Conservation (phyloP, 2,329 filamentous ascomycete genomes). For the Monosporascus sp. region DNA sequence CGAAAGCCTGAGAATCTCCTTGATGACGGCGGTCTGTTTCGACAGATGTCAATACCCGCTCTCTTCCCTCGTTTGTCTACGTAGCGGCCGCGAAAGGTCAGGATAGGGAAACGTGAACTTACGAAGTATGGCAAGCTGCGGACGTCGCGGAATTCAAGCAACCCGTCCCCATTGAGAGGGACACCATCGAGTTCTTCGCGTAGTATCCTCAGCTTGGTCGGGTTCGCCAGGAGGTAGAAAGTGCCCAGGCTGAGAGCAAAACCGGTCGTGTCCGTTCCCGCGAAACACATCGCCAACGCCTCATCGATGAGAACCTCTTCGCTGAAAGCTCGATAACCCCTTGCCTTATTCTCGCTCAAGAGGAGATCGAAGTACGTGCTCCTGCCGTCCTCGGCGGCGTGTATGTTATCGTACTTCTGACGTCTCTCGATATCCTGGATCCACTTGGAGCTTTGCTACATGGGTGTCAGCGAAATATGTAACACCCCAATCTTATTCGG, state of each 20-base stretch:
- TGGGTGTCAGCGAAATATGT: background rate
- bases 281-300: background rate
- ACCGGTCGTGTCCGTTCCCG: background rate
- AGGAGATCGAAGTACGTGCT: slow-evolving; percentile 7
- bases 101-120: background rate
- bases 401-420: slow-evolving; percentile 2
- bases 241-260: background rate
- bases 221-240: background rate
- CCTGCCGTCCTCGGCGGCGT: slow-evolving; percentile 4
- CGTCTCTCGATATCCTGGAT: slow-evolving; percentile 3
- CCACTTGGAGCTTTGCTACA: slow-evolving; percentile 7
- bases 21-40: background rate
- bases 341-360: slow-evolving; percentile 1
- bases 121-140: background rate
- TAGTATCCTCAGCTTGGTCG: background rate
- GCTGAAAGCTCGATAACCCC: background rate
- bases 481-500: background rate
- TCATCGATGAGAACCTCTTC: background rate
- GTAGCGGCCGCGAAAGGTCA: too few relatives aligned
- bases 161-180: background rate
- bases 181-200: background rate
- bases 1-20: background rate
- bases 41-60: background rate
- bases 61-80: too few relatives aligned
- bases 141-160: background rate